Evolutionary conservation across 2,329 filamentous ascomycete species (phyloP), one percentile per base, ranked within the genome.

Genomic region (Colletotrichum sp.): DNA sequence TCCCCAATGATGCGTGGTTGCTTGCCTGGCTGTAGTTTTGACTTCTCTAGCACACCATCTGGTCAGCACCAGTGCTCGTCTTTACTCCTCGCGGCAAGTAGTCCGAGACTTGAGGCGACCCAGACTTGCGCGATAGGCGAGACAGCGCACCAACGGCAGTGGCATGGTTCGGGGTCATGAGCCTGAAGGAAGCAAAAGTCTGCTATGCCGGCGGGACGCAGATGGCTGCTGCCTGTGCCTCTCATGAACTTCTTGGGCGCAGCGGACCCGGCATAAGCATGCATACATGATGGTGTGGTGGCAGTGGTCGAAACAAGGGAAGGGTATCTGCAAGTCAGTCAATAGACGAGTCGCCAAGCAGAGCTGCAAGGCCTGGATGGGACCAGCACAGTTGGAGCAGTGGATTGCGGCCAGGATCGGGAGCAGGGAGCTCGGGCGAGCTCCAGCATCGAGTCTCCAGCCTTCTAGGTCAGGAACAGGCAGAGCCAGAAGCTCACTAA

Each of bases 281-380:
- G 73, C 74, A 73, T 65, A 13, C 24, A 18, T 73, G 55, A 28
- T 68, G 65, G 73, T 77, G 74, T 74, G 68, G 66, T 43, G 76
- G 72, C 64, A 79, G 61, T 77, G 77, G 75, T 38, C 13, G 52
- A 52, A n/a, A 52, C 77, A 67, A 70, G 75, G 75, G 69, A 43
- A 55, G 18, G 57, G 6, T 26, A 63, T 69, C 75, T 78, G 48
- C 72, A 75, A 72, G 48, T 71, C 61, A 76, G 60, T 75, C 74
- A 73, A 75, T 75, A 75, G 70, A 75, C 48, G 64, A 71, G 34
- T 21, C 36, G 74, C 74, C 74, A 76, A 76, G 71, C 57, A 38
- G 13, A 38, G 36, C 43, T 57, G 36, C 66, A 60, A 67, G 71
- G 72, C 32, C 61, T 76, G 71, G 66, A 71, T 71, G 66, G 72